Base-by-base conservation (phyloP, 352 stramenopile genomes). In the Pythium aquatile region DNA sequence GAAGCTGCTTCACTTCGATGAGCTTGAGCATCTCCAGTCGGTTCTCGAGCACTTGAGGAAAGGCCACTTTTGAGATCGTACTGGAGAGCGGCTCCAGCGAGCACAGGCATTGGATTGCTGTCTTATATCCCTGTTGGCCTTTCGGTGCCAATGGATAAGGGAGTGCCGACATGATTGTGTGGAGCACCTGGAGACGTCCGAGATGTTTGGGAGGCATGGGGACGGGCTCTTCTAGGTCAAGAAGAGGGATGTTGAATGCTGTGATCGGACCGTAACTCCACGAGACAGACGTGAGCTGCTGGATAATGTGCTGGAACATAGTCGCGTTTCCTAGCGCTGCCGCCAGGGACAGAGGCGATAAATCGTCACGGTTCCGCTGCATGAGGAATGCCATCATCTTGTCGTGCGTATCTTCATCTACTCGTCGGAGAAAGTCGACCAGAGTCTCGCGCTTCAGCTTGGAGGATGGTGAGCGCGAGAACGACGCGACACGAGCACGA, bases 241-340 rank as follows among this genome's bases (percentile, higher is more conserved):
- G 68, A 2, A 91, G 68, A 1, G 79, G 79, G 24, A 88, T 72
- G 44, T 83, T 75, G 8, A 78, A 61, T 2, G 77, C 75, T 44
- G 74, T 85, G 42, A 88, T 83, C 5, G 81, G 81, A 3, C 76
- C 81, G 59, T 79, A 91, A 20, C 56, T 61, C 81, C 81, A 91
- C 37, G 79, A 69, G 17, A 80, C 63, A 0, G 69, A 77, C 13
- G 76, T 78, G 3, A 75, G 75, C 3, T 74, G 68, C 60, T 75
- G 69, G 29, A 91, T 63, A 17, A 91, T 70, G 42, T 87, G 76
- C 58, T 87, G 62, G 39, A 91, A 81, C 79, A 91, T 87, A 24
- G 60, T 55, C 14, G 74, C 30, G 35, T 83, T 80, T 0, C 79
- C 81, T 32, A 82, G 77, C 6, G 78, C 69, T 7, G 79, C 81